Evolutionary conservation across 495 filamentous ascomycete genomes (phyloP), one percentile per base, ranked within the genome.

Genomic region (Pseudotulostoma volvatum): DNA sequence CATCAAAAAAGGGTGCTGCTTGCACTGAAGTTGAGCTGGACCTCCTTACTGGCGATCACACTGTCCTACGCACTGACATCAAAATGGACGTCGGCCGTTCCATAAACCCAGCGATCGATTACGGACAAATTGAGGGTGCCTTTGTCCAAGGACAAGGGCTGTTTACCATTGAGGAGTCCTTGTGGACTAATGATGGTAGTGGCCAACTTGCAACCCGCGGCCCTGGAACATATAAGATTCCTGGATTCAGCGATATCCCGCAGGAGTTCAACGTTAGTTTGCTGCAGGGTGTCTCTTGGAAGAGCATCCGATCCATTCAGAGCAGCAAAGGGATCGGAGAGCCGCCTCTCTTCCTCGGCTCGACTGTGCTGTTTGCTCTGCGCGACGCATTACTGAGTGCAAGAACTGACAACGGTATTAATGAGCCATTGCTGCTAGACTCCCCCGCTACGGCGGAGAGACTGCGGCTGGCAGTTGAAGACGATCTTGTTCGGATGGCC

Each of bases 71-170:
- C 23, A 79, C 86, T 9, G 90, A 97, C 50, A 73, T 97, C 58
- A 95, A 94, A 56, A 97, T 97, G 90, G 90, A 97, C 46, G 84
- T 97, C 23, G 90, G 90, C 4, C 81, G 80, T 18, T 78, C 71
- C 32, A 93, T 97, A 66, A 97, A 97, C 60, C 90, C 88, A 0
- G 76, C 86, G 16, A 85, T 97, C 43, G 90, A 94, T 59, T 97
- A 97, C 50, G 90, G 90, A 13, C 90, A 97, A 58, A 95, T 97
- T 49, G 85, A 95, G 53, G 90, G 90, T 38, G 90, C 90, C 3
- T 97, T 93, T 50, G 63, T 93, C 18, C 90, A 97, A 56, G 90
- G 90, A n/a, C 64, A 93, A 49, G 90, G 90, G 0, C 73, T 97
- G 11, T 96, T 94, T 64, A 97, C 90, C 4, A 93, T 81, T 30